Evolutionary conservation across 129 eudicot species (phyloP), one percentile per base, ranked within the genome.

Genomic region (Flaveria linearis): DNA sequence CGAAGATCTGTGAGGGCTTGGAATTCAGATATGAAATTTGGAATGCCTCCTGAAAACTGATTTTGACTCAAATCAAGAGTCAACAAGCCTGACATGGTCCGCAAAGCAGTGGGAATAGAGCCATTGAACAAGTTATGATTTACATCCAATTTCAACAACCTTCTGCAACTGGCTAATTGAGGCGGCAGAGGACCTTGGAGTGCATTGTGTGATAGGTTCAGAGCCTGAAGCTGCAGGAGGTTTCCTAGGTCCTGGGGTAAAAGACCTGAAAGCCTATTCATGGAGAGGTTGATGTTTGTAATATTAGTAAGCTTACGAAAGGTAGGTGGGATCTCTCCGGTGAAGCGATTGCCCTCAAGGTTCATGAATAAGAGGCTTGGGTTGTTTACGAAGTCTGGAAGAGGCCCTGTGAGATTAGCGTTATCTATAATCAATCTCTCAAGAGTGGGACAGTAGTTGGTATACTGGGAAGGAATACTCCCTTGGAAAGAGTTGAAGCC

Each of bases 181-280:
- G 85, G 75, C 45, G 98, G 97, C 82, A 90, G 63, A 51, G 81
- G 77, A 69, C 98, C 96, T 84, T 78, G 87, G 41, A 93, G 79
- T 33, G 66, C 51, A 77, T 93, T 93, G 85, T 67, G 79, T 43
- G 98, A 90, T 16, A 93, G 84, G 86, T 87, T 82, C 22, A 93
- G 73, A 42, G 2, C 77, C 72, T 79, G 82, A 74, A 93, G 97
- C 73, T 82, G 56, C 63, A 80, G 57, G 43, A 93, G 87, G 74
- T 71, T 76, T 69, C 92, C 97, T 23, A 93, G 69, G 78, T 88
- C 90, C 43, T 43, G 67, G 1, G 96, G 96, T 80, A 93, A 46
- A 68, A 62, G 22, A 16, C 97, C 95, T 4, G 84, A 71, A 80
- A 93, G 80, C 78, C 68, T 69, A 64, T 90, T 93, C 61, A 58